Percentiles rank a stretch among this genome's conserved stretches.
phyloP scores from a whole-genome alignment of 108 stramenopile genomes.

The Pseudonitzschia pungens region DNA sequence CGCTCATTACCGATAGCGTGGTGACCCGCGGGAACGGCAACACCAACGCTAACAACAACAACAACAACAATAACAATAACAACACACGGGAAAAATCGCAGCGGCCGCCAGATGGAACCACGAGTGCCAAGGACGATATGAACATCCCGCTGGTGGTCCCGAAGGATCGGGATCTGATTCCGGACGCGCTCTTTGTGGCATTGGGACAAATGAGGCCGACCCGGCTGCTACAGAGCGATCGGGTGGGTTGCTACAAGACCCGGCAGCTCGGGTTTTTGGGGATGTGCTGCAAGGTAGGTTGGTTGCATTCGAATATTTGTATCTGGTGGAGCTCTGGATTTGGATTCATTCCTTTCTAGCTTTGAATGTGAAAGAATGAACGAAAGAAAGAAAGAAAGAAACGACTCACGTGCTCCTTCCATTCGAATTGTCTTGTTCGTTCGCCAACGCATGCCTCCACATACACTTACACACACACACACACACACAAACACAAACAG shows the following conservation, averaged over 20 bases:
- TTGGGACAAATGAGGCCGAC: slow-evolving; percentile 72
- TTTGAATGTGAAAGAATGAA: too few relatives aligned
- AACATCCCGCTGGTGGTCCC: slow-evolving; percentile 39
- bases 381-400: too few relatives aligned
- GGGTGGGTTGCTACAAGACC: slow-evolving; percentile 71
- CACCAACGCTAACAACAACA: not conserved
- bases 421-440: not conserved
- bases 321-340: too few relatives aligned
- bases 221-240: slow-evolving; percentile 47
- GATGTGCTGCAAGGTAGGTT: slow-evolving; percentile 55
- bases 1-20: not conserved
- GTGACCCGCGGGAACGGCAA: not conserved
- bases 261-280: slow-evolving; percentile 64
- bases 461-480: too few relatives aligned
- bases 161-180: slow-evolving; percentile 67
- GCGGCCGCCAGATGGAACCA: not conserved
- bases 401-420: not conserved
- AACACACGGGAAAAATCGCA: not conserved
- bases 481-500: too few relatives aligned
- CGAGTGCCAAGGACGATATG: slow-evolving; percentile 7
- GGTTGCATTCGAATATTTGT: not conserved
- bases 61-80: not conserved
- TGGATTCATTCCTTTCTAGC: too few relatives aligned
- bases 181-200: slow-evolving; percentile 70
- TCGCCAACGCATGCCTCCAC: too few relatives aligned